Evolutionary conservation across 2,329 filamentous ascomycete species (phyloP).

Genomic region (Exophiala alcalophila): DNA sequence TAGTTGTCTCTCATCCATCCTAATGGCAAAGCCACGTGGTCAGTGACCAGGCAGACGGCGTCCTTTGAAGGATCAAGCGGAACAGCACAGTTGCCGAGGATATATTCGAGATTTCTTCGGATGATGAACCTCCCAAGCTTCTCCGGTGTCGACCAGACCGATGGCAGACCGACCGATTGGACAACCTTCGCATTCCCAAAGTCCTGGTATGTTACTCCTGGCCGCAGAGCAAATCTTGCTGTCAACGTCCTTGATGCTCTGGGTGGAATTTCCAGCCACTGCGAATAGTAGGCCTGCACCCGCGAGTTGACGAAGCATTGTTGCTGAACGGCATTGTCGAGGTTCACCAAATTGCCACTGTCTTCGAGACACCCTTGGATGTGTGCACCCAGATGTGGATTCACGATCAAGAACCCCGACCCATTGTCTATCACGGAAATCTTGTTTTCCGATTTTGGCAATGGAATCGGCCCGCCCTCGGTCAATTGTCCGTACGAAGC

Average conservation of each 20-base stretch:
- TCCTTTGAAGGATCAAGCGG: conserved; percentile 4
- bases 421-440: background rate
- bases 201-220: background rate
- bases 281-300: background rate
- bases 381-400: conserved; percentile 11
- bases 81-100: conserved; percentile 18
- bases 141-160: conserved; percentile 7
- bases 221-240: conserved; percentile 10
- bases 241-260: background rate
- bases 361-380: conserved; percentile 3
- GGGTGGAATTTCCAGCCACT: conserved; percentile 2
- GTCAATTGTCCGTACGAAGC: conserved; percentile 20
- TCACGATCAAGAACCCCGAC: conserved; percentile 4
- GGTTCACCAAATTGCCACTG: conserved; percentile 2
- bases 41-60: conserved; percentile 16
- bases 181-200: background rate
- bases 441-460: conserved; percentile 15
- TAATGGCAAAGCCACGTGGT: conserved; percentile 18
- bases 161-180: conserved; percentile 2
- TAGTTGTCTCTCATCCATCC: conserved; percentile 23
- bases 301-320: conserved; percentile 4
- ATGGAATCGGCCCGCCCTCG: conserved; percentile 19
- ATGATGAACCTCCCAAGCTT: conserved; percentile 13
- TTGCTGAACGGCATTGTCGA: background rate
- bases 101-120: conserved; percentile 20